Evolutionary conservation across 345 rosid genomes (phyloP).

Genomic region (Eucalyptus grandis): DNA sequence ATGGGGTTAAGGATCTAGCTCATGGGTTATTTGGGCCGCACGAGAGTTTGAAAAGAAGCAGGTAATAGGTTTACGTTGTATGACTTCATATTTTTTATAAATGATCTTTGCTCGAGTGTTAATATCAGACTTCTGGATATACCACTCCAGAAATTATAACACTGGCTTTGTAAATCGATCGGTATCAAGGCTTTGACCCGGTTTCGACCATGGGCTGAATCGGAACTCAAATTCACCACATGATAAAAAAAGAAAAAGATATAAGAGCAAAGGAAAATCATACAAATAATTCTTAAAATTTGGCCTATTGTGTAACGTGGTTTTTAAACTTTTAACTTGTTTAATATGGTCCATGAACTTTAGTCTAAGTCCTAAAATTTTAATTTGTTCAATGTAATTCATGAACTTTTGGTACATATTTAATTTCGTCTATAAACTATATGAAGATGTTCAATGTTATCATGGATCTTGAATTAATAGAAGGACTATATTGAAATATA

Average conservation of each 20-base stretch:
- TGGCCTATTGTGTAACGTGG: rapidly evolving
- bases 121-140: not conserved
- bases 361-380: too few relatives aligned
- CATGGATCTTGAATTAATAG: rapidly evolving
- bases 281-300: too few relatives aligned
- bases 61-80: not conserved
- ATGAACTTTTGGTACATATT: rapidly evolving
- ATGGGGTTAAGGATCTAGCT: not conserved
- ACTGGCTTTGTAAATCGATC: not conserved
- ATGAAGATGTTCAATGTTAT: too few relatives aligned
- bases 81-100: not conserved
- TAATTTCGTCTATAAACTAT: rapidly evolving
- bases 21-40: not conserved
- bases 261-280: not conserved
- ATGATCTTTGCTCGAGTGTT: not conserved
- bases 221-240: not conserved
- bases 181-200: not conserved
- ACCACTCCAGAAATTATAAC: not conserved
- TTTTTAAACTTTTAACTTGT: rapidly evolving
- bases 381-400: rapidly evolving
- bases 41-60: not conserved
- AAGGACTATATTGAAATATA: too few relatives aligned
- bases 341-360: rapidly evolving
- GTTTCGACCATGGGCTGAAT: not conserved
- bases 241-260: not conserved